Percentiles rank a stretch among this genome's conserved stretches.
Conservation (phyloP, 768 basidiomycete species). For the Russula lepida region DNA sequence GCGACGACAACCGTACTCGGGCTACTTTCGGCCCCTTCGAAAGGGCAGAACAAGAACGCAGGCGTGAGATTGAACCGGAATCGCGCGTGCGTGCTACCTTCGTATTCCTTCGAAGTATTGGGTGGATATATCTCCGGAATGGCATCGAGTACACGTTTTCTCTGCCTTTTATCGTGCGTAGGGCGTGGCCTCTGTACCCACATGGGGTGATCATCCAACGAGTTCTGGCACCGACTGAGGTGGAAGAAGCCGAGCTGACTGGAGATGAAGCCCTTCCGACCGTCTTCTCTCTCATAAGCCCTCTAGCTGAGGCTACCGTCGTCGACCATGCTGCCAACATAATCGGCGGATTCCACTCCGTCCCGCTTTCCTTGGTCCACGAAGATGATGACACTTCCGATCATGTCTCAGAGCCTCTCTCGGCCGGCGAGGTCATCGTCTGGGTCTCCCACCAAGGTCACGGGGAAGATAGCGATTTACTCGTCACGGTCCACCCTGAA, state of each 20-base stretch:
- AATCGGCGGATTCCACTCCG: constrained; percentile 35
- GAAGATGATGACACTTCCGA: constrained; percentile 36
- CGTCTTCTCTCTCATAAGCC: constrained; percentile 69
- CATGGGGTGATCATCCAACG: constrained; percentile 77
- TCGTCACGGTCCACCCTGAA: constrained; percentile 52
- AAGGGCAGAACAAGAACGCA: constrained; percentile 26
- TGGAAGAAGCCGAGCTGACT: constrained; percentile 54
- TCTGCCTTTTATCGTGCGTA: constrained; percentile 71
- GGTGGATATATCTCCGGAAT: constrained; percentile 60
- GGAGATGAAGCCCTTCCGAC: constrained; percentile 70
- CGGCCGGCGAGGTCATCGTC: constrained; percentile 56
- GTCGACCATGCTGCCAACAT: constrained; percentile 63
- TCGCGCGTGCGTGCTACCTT: constrained; percentile 54
- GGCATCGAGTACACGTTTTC: constrained; percentile 72
- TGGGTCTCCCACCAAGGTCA: constrained; percentile 44
- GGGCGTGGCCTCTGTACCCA: constrained; percentile 70
- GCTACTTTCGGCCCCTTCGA: constrained; percentile 37
- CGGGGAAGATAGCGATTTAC: constrained; percentile 37
- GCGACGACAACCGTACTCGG: constrained; percentile 25
- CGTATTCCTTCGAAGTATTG: constrained; percentile 68
- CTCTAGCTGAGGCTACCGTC: constrained; percentile 64
- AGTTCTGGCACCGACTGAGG: constrained; percentile 56
- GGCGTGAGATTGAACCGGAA: constrained; percentile 34
- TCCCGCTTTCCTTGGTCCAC: constrained; percentile 19
- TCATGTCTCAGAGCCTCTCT: constrained; percentile 44